Evolutionary conservation across 106 monocot genomes (phyloP).

Genomic region (Apostasia shenzhenica): DNA sequence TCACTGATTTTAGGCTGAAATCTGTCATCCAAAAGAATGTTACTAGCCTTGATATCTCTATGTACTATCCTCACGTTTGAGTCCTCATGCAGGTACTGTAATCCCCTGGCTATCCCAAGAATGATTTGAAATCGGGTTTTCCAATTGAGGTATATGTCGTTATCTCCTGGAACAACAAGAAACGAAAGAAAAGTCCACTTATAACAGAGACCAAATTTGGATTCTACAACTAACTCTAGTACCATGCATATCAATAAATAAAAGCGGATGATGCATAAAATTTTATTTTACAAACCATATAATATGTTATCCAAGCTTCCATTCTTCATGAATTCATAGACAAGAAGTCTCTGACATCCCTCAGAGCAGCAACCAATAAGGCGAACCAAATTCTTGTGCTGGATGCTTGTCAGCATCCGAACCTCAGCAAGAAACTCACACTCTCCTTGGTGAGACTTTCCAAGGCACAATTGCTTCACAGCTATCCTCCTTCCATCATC

Average conservation of each 20-base stretch:
- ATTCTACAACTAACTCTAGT: too few relatives aligned
- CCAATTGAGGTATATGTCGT: constrained; percentile 31
- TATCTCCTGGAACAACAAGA: constrained; percentile 14
- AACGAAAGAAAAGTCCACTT: not conserved
- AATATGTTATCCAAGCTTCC: constrained; percentile 37
- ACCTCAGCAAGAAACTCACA: constrained; percentile 49
- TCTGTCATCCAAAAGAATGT: constrained; percentile 57
- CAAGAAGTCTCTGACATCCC: constrained; percentile 43
- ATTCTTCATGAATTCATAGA: constrained; percentile 54
- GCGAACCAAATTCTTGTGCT: constrained; percentile 48
- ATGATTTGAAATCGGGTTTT: constrained; percentile 42
- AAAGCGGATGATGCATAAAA: not conserved
- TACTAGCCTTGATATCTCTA: constrained; percentile 60
- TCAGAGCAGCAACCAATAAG: constrained; percentile 45
- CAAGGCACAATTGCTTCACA: constrained; percentile 41
- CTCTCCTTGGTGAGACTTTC: constrained; percentile 46
- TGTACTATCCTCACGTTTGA: constrained; percentile 54
- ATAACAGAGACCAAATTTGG: not conserved
- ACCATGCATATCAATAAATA: too few relatives aligned
- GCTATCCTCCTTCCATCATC: constrained; percentile 41
- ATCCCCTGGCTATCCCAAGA: constrained; percentile 43
- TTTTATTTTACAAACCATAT: constrained; percentile 23
- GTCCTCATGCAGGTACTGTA: constrained; percentile 61
- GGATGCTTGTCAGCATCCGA: constrained; percentile 44
- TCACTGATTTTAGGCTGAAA: constrained; percentile 61